Conservation (phyloP, 75 land plant genomes). For the Pinus tabuliformis region DNA sequence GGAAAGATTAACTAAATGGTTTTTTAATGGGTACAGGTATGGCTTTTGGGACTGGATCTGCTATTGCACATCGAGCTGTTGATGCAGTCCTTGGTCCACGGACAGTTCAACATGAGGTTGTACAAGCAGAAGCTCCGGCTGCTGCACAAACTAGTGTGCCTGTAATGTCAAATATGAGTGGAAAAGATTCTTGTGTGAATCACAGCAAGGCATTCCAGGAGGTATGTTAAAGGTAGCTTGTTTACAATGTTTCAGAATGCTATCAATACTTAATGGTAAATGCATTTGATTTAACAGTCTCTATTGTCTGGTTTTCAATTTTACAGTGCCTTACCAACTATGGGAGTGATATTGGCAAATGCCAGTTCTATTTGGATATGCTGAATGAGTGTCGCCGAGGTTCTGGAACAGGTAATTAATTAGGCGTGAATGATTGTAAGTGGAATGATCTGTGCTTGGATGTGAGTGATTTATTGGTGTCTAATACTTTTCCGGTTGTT, state of each 20-base stretch:
- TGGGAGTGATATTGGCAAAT: conserved; percentile 77
- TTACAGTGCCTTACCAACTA: conserved; percentile 65
- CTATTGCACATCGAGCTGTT: conserved; percentile 86
- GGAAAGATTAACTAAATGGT: not conserved
- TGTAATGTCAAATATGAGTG: conserved; percentile 9
- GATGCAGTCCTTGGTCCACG: conserved; percentile 89
- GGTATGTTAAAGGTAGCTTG: conserved; percentile 24
- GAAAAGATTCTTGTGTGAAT: conserved; percentile 59
- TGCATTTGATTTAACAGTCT: not conserved
- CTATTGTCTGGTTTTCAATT: not conserved
- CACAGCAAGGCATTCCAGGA: conserved; percentile 85
- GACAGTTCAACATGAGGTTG: conserved; percentile 79
- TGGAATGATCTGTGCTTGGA: too few relatives aligned
- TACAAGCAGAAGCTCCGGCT: conserved; percentile 34
- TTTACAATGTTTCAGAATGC: not conserved
- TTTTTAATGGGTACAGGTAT: conserved; percentile 36
- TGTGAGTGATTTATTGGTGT: too few relatives aligned
- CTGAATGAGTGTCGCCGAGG: conserved; percentile 68
- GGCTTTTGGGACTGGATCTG: conserved; percentile 93
- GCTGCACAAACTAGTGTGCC: conserved; percentile 14
- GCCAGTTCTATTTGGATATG: conserved; percentile 93
- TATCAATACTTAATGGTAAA: not conserved
- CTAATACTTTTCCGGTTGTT: too few relatives aligned
- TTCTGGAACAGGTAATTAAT: conserved; percentile 6
- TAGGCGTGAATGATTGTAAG: too few relatives aligned